These are phyloP conservation scores for Spongiforma sp. DNA, from an alignment of 1,284 basidiomycete genomes.

Conservation along the genomic window DNA sequence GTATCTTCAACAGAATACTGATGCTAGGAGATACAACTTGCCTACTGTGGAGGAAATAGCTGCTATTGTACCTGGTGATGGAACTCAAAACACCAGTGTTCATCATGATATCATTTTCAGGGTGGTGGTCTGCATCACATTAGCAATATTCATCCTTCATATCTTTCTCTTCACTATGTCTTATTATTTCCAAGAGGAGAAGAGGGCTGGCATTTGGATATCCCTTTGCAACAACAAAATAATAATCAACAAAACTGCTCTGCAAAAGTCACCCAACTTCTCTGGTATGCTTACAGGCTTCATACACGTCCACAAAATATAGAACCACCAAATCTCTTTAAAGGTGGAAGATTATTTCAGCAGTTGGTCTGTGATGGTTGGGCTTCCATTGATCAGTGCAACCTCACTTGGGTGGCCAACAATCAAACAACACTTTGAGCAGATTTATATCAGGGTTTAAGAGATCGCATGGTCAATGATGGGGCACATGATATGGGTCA, in stretches of 20 bases:
- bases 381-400: no score
- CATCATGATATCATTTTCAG: background rate
- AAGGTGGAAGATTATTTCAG: background rate
- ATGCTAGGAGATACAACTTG: constrained; percentile 32
- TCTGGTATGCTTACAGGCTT: background rate
- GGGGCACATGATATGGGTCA: background rate
- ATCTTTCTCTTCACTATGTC: constrained; percentile 45
- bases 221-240: constrained; percentile 17
- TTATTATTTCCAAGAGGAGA: constrained; percentile 47
- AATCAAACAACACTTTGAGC: no score
- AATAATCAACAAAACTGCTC: background rate
- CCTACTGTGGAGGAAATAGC: constrained; percentile 35
- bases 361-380: background rate
- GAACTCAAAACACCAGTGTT: constrained; percentile 11
- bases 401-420: no score
- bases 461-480: background rate
- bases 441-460: background rate
- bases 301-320: background rate
- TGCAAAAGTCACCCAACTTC: constrained; percentile 17
- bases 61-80: constrained; percentile 28
- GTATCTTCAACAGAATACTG: constrained; percentile 3
- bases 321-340: background rate
- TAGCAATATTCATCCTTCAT: constrained; percentile 38
- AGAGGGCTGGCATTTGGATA: constrained; percentile 44
- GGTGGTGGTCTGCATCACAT: background rate